Evolutionary conservation across 75 land plant species (phyloP).

Genomic region (Selaginella tamariscina): DNA sequence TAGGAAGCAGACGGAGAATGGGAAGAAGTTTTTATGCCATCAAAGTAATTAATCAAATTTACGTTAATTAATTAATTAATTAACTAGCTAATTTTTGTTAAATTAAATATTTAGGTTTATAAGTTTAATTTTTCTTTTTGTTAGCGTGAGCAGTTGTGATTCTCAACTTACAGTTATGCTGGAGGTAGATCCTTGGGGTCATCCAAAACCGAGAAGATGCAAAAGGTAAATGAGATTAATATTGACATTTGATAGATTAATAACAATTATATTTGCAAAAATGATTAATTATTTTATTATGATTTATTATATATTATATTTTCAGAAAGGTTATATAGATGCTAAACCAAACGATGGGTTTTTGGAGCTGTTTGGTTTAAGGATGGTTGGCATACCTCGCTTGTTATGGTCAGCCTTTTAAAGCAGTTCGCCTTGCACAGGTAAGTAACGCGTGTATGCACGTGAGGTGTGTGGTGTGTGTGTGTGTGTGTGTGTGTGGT

Average conservation of each 20-base stretch:
- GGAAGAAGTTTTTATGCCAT: background rate
- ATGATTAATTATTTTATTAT: background rate
- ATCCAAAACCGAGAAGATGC: constrained; percentile 44
- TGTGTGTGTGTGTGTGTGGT: no score
- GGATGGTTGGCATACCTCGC: constrained; percentile 7
- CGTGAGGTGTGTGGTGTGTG: no score
- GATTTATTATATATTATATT: background rate
- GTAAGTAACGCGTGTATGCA: background rate
- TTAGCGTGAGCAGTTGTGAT: constrained; percentile 81
- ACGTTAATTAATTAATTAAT: no score
- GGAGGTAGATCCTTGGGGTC: constrained; percentile 98
- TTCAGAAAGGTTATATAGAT: constrained; percentile 6
- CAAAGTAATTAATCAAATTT: no score
- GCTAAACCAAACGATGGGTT: constrained; percentile 1
- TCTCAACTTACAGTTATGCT: constrained; percentile 79
- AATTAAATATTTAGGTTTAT: no score
- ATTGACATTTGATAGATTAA: background rate
- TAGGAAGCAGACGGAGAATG: background rate
- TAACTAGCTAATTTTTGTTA: no score
- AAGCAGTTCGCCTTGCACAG: background rate
- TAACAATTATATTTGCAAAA: background rate
- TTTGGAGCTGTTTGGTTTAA: constrained; percentile 7
- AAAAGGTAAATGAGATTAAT: constrained; percentile 46
- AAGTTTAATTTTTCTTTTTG: no score
- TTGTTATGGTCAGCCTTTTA: constrained; percentile 18